A percentile compares a stretch with the other conserved stretches of the same genome.
Evolutionary conservation across 495 filamentous ascomycete genomes (phyloP).

Genomic region (Niebla homalea): DNA sequence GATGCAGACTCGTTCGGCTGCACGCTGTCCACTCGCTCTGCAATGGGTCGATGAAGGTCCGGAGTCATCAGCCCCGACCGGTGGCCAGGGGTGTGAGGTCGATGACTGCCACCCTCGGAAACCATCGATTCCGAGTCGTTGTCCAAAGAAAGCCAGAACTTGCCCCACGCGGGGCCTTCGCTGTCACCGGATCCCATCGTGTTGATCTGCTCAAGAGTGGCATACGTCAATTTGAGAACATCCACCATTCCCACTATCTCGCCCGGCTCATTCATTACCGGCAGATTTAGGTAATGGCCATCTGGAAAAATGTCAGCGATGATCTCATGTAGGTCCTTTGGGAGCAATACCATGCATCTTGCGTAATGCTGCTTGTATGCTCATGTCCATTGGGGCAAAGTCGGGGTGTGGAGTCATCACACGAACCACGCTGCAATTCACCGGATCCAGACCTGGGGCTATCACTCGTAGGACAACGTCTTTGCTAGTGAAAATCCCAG

Average conservation of each 20-base stretch:
- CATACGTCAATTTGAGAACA: constrained; percentile 94
- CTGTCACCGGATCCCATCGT: constrained; percentile 67
- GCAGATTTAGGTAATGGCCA: constrained; percentile 94
- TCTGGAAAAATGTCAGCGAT: constrained; percentile 36
- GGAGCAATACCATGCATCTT: constrained; percentile 87
- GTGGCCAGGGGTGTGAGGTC: constrained; percentile 43
- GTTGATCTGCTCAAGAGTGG: constrained; percentile 87
- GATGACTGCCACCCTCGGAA: constrained; percentile 68
- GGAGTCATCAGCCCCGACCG: constrained; percentile 60
- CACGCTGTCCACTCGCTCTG: constrained; percentile 63
- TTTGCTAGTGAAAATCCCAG: constrained; percentile 98
- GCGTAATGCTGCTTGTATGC: constrained; percentile 87
- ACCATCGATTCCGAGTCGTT: constrained; percentile 94
- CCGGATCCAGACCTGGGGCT: constrained; percentile 86
- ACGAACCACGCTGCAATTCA: constrained; percentile 89
- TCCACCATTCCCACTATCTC: constrained; percentile 99
- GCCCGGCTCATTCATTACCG: constrained; percentile 92
- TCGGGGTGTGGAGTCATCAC: constrained; percentile 99
- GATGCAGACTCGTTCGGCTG: constrained; percentile 90
- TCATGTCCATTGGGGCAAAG: constrained; percentile 98
- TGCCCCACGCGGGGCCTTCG: constrained; percentile 97
- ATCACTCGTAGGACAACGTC: constrained; percentile 97
- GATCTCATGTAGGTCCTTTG: not conserved
- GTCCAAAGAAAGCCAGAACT: constrained; percentile 97
- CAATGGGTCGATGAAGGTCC: constrained; percentile 45